These are phyloP conservation scores for Trichosporon sp. DNA, from an alignment of 1,284 basidiomycete genomes.

Conservation along the genomic window DNA sequence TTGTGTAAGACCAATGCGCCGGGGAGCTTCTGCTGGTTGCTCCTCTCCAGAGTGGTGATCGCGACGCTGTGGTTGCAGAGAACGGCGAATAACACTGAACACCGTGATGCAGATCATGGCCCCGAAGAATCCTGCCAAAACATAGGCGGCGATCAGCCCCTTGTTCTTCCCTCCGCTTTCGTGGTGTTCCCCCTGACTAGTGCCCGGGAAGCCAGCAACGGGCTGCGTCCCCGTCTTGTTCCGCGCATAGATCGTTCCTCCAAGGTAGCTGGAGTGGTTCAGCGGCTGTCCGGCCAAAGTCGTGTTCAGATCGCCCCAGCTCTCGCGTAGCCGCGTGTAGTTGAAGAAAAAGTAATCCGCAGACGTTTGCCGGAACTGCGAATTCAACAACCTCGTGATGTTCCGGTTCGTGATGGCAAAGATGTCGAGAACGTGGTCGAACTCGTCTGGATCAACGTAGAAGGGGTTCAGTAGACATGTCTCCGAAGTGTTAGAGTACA, in stretches of 20 bases:
- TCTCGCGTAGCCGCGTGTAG: slow-evolving; percentile 47
- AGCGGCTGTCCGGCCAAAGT: slow-evolving; percentile 58
- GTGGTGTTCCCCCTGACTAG: background rate
- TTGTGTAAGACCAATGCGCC: slow-evolving; percentile 73
- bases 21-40: slow-evolving; percentile 45
- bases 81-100: slow-evolving; percentile 63
- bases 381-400: slow-evolving; percentile 63
- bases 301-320: slow-evolving; percentile 58
- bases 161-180: slow-evolving; percentile 32
- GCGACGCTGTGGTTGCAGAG: slow-evolving; percentile 58
- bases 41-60: slow-evolving; percentile 35
- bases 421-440: slow-evolving; percentile 76
- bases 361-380: slow-evolving; percentile 65
- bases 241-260: slow-evolving; percentile 68
- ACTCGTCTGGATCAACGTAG: slow-evolving; percentile 64
- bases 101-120: slow-evolving; percentile 63
- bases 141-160: slow-evolving; percentile 74
- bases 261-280: slow-evolving; percentile 64
- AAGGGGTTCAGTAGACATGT: slow-evolving; percentile 74
- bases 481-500: slow-evolving; percentile 72
- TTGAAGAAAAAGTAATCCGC: slow-evolving; percentile 63
- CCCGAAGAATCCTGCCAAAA: slow-evolving; percentile 80
- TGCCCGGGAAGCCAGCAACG: background rate
- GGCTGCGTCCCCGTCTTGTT: slow-evolving; percentile 52
- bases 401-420: slow-evolving; percentile 60